Evolutionary conservation across 805 yeast genomes (phyloP).

Genomic region (Nematodospora valgi): DNA sequence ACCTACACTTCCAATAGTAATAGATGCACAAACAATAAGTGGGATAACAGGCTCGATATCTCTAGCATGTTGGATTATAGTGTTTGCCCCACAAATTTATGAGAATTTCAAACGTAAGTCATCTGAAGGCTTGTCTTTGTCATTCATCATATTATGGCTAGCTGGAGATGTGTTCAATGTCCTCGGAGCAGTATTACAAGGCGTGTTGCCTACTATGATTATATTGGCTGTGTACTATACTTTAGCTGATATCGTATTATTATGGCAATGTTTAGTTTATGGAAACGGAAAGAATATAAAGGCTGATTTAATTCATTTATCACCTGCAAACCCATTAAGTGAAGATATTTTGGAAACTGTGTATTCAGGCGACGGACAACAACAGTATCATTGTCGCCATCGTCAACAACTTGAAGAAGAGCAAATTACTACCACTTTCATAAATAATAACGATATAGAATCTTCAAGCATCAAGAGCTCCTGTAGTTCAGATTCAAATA

Average conservation of each 20-base stretch:
- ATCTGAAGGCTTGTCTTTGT: conserved; percentile 84
- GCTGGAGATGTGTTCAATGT: conserved; percentile 93
- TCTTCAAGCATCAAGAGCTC: not conserved
- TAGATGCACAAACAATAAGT: conserved; percentile 68
- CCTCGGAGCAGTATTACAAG: conserved; percentile 84
- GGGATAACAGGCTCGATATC: conserved; percentile 87
- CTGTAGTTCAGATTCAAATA: conserved; percentile 6
- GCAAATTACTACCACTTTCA: conserved; percentile 15
- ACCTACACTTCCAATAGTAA: conserved; percentile 63
- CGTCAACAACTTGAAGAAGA: conserved; percentile 16
- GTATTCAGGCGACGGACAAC: conserved; percentile 38
- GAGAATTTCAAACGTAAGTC: conserved; percentile 84
- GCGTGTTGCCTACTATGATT: conserved; percentile 91
- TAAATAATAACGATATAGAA: conserved; percentile 19
- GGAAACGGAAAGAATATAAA: conserved; percentile 52
- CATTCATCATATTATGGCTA: conserved; percentile 87
- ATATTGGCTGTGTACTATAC: conserved; percentile 91
- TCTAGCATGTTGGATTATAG: conserved; percentile 96
- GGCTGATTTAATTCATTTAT: conserved; percentile 68
- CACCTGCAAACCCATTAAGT: conserved; percentile 83
- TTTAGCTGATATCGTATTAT: conserved; percentile 78
- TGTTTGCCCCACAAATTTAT: conserved; percentile 94
- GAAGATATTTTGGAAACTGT: conserved; percentile 67
- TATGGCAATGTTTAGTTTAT: conserved; percentile 80
- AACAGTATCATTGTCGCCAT: conserved; percentile 13